Base-by-base conservation (phyloP, 306 rosid species). In the Sindora glabra region DNA sequence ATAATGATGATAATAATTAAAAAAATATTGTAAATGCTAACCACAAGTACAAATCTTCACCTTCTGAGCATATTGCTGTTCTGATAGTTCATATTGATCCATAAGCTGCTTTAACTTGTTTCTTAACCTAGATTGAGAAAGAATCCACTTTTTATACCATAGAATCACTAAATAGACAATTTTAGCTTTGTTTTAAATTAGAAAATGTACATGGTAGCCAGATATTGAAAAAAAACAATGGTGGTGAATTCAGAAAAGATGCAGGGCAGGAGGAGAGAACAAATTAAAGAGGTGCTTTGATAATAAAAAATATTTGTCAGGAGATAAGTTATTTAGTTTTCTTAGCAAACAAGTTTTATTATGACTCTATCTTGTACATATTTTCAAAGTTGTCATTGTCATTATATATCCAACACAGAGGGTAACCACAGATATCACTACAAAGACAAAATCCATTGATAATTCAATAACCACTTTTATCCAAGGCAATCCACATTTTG, bases 21-120 rank as follows among this genome's bases (percentile, higher is more conserved):
- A 46, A 55, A 30, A 24, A 56, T 19, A 56, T 63, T 17, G 42
- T 22, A 59, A 52, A 64, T 15, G 10, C 54, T 56, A 42, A 48
- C 23, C 19, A 30, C 54, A 44, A 59, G 19, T 79, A 41, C 38
- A 70, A 16, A 42, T 55, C 48, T 60, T 61, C 68, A 91, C 96
- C 92, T 79, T 88, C 72, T 89, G 87, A 58, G 78, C 73, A 70
- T 75, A 47, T 62, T 88, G 98, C 56, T 85, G 95, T 74, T 91
- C 98, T 67, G 88, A 76, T 64, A 83, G 88, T 34, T 82, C 26
- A 58, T 71, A 78, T 77, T 91, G 96, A 62, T 88, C 87, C 34
- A 74, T 78, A 30, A 91, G 77, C 77, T 91, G 88, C 77, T 83
- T 84, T 55, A 91, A 81, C 72, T 91, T 88, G 73, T 46, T 81